Base-by-base conservation (phyloP, 164 flowering plant genomes). In the Saururus chinensis region DNA sequence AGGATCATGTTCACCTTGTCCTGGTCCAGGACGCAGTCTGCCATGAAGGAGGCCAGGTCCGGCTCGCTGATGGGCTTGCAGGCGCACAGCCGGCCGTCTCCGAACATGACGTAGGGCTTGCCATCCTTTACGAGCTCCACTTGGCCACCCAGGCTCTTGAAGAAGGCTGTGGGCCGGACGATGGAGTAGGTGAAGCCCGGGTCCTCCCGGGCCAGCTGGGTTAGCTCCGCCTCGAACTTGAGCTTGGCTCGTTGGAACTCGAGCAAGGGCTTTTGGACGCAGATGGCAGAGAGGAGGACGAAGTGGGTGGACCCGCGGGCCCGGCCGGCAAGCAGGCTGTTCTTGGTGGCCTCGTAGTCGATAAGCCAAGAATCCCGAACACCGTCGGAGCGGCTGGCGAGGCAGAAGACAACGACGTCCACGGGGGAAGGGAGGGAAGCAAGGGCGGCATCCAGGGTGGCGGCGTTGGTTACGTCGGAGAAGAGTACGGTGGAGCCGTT, bases 61-160 rank as follows among this genome's bases (percentile, higher is more conserved):
- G 74, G 78, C 78, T 92, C 98, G 24, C 98, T 92, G 19, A 92
- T 92, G 1, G 96, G 95, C 73, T 92, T 92, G 61, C 96, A 92
- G 23, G 98, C 92, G 65, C 96, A 87, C 60, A 92, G 67, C 56
- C 76, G 83, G 21, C 98, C 98, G 72, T 89, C 96, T 23, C 98
- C 98, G 79, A 89, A 92, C 96, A 89, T 89, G 62, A 92, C 95
- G 75, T 84, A 92, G 54, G 98, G 96, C 72, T 92, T 89, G 61
- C 98, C 96, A 57, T 83, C 89, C 67, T 83, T 89, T 55, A 92
- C 96, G 68, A 89, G 72, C 79, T 92, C 98, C 62, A 92, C 88
- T 68, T 92, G 98, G 21, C 98, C 98, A 4, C 87, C 96, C 66
- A 92, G 75, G 67, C 98, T 89, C 80, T 92, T 89, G 70, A 89